Percentiles rank a stretch among this genome's conserved stretches.
These are phyloP conservation scores for Xylaria sp. DNA, from an alignment of 2,329 filamentous ascomycete genomes.

Conservation along the genomic window DNA sequence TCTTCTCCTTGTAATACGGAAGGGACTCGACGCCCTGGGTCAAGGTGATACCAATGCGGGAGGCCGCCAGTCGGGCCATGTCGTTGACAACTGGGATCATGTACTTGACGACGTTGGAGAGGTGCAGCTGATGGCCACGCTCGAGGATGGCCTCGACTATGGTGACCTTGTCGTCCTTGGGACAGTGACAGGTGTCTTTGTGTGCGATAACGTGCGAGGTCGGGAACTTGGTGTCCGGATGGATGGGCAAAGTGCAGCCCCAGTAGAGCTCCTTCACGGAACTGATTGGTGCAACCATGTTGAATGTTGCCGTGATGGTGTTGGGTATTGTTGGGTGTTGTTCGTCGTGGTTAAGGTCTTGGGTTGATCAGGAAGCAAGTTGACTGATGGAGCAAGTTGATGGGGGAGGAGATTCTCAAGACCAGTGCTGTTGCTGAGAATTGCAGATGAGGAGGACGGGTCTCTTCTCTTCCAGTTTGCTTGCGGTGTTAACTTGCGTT, in stretches of 20 bases:
- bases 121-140: conserved; percentile 5
- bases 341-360: too few species aligned
- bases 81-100: conserved; percentile 12
- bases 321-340: too few species aligned
- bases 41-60: conserved; percentile 7
- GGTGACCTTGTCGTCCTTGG: background rate
- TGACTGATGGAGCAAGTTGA: too few species aligned
- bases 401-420: too few species aligned
- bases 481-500: too few species aligned
- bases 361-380: too few species aligned
- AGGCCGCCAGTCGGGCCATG: conserved; percentile 4
- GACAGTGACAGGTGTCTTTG: conserved; percentile 6
- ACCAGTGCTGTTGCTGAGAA: too few species aligned
- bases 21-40: conserved; percentile 4
- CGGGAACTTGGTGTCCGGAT: conserved; percentile 6
- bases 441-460: too few species aligned
- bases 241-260: conserved; percentile 10
- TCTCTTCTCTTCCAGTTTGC: too few species aligned
- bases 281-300: background rate
- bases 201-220: conserved; percentile 1
- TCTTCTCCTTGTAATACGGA: conserved; percentile 7
- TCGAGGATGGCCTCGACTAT: conserved; percentile 7
- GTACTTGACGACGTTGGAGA: conserved; percentile 14
- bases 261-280: conserved; percentile 4
- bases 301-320: background rate